These are phyloP conservation scores for Myxozyma neglecta DNA, from an alignment of 805 yeast genomes.

Conservation along the genomic window DNA sequence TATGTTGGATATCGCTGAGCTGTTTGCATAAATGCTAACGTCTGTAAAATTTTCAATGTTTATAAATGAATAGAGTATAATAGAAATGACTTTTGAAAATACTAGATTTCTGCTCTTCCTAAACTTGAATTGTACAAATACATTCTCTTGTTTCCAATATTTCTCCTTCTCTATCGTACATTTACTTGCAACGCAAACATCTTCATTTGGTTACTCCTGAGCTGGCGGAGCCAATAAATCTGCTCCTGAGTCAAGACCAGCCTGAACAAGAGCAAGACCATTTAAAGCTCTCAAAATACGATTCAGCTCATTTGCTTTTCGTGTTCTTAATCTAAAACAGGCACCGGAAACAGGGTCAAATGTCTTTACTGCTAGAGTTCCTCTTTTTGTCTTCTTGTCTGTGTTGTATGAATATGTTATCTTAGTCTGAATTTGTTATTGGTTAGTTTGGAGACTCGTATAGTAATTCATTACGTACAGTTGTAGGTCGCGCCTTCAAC, in stretches of 20 bases:
- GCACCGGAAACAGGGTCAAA: constrained; percentile 66
- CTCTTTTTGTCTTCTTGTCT: constrained; percentile 34
- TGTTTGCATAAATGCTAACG: neutral
- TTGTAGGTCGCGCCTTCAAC: constrained; percentile 47
- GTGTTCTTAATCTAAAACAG: constrained; percentile 57
- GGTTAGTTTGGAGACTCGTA: neutral
- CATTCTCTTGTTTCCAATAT: too few species aligned
- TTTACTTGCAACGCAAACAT: neutral
- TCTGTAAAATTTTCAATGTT: neutral
- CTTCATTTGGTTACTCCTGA: neutral
- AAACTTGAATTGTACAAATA: too few species aligned
- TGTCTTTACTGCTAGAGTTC: constrained; percentile 52
- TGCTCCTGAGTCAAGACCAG: constrained; percentile 22
- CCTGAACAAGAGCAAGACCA: constrained; percentile 37
- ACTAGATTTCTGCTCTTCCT: too few species aligned
- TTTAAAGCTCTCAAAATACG: constrained; percentile 73
- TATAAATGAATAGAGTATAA: neutral
- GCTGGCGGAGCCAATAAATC: constrained; percentile 6
- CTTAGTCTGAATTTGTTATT: constrained; percentile 35
- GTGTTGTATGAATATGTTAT: constrained; percentile 44
- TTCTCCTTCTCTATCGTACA: neutral
- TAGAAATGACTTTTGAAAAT: neutral
- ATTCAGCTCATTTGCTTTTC: constrained; percentile 69
- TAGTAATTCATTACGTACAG: constrained; percentile 37
- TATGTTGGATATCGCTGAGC: constrained; percentile 26